These are phyloP conservation scores for Chimonanthus salicifolius DNA, from an alignment of 164 flowering plant genomes.

Conservation along the genomic window DNA sequence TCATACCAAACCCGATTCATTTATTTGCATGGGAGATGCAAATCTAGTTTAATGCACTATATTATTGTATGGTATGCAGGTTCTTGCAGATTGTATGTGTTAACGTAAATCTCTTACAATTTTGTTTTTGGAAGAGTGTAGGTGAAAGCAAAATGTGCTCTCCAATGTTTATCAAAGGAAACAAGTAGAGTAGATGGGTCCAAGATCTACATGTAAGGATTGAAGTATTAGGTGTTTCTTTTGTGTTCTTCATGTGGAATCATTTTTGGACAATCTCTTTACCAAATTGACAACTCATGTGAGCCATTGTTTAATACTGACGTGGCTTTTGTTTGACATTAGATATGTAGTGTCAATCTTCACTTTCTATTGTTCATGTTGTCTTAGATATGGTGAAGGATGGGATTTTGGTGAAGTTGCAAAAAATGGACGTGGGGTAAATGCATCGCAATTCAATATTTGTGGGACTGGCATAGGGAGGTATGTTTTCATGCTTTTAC, in stretches of 20 bases:
- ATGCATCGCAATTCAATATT: constrained; percentile 91
- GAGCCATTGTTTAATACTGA: not conserved
- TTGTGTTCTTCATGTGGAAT: not conserved
- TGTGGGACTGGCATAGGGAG: constrained; percentile 87
- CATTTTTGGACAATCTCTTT: not conserved
- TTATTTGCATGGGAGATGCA: too few relatives aligned
- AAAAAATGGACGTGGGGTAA: constrained; percentile 82
- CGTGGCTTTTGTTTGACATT: not conserved
- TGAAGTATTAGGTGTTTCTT: not conserved
- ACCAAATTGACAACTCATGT: not conserved
- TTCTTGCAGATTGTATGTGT: not conserved
- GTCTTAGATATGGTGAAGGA: constrained; percentile 88
- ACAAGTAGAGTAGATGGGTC: constrained; percentile 73
- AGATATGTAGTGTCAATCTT: not conserved
- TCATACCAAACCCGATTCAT: too few relatives aligned
- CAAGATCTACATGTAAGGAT: constrained; percentile 64
- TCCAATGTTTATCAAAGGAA: constrained; percentile 45
- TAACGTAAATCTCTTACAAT: not conserved
- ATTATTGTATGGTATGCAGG: too few relatives aligned
- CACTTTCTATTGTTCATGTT: constrained; percentile 4
- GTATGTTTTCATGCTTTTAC: constrained; percentile 21
- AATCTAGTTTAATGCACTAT: too few relatives aligned
- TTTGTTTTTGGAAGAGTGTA: constrained; percentile 10
- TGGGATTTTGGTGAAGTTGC: constrained; percentile 99
- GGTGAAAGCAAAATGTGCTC: constrained; percentile 59